Conservation (phyloP, 2,329 filamentous ascomycete species). For the Venturia nashicola region DNA sequence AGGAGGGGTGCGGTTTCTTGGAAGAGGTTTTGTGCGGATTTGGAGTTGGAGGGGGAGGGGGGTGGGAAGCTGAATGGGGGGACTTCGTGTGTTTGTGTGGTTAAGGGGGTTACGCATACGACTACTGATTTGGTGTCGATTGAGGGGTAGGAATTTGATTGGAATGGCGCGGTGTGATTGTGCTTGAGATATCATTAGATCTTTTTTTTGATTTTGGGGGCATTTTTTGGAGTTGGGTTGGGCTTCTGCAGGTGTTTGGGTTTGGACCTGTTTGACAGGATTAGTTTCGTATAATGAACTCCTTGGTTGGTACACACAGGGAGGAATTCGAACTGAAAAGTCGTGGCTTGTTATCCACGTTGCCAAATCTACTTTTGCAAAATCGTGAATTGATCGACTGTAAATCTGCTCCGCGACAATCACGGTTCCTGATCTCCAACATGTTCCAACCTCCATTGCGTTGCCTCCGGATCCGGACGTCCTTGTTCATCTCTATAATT, state of each 20-base stretch:
- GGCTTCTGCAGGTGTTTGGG: background rate
- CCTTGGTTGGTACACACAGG: too few species aligned
- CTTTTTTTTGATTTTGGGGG: background rate
- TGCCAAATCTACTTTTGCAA: background rate
- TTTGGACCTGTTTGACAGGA: background rate
- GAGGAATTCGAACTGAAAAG: too few species aligned
- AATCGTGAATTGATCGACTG: background rate
- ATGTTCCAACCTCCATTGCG: slow-evolving; percentile 2
- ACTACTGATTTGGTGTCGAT: background rate
- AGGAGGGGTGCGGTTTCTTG: slow-evolving; percentile 38
- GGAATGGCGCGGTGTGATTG: background rate
- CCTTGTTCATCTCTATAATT: slow-evolving; percentile 10
- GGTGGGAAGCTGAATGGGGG: background rate
- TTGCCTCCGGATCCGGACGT: slow-evolving; percentile 4
- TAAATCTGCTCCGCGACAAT: background rate
- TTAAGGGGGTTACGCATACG: background rate
- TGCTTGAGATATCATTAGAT: background rate
- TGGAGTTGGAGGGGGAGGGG: slow-evolving; percentile 11
- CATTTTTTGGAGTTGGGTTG: background rate
- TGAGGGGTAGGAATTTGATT: background rate
- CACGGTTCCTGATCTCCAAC: slow-evolving; percentile 9
- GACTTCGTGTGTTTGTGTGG: background rate
- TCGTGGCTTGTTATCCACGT: too few species aligned
- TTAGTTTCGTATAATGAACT: background rate
- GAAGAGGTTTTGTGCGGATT: slow-evolving; percentile 34